phyloP scores from a whole-genome alignment of 164 flowering plant genomes.

The Piper betle region DNA sequence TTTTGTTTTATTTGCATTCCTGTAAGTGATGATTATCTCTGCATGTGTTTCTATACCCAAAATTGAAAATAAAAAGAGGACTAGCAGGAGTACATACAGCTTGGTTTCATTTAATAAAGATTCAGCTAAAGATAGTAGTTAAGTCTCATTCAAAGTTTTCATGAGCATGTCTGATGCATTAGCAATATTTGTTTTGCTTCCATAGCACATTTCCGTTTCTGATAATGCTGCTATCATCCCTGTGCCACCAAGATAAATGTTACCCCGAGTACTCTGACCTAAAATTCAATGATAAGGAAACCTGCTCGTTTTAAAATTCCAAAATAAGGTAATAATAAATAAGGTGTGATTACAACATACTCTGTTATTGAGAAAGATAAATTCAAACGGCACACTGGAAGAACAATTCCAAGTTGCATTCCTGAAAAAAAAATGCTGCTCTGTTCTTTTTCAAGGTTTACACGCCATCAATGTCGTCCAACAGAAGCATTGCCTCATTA shows the following conservation, averaged over 20 bases:
- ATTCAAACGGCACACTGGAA: too few relatives aligned
- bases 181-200: constrained; percentile 19
- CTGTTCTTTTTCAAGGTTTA: too few relatives aligned
- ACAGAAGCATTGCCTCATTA: too few relatives aligned
- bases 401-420: too few relatives aligned
- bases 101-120: constrained; percentile 33
- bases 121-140: constrained; percentile 42
- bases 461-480: too few relatives aligned
- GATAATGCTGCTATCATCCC: constrained; percentile 44
- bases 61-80: constrained; percentile 2
- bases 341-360: too few relatives aligned
- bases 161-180: constrained; percentile 62
- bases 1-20: constrained; percentile 66
- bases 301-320: too few relatives aligned
- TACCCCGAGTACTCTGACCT: neutral
- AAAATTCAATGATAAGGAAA: neutral
- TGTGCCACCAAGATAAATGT: constrained; percentile 17
- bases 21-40: constrained; percentile 7
- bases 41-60: neutral
- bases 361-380: too few relatives aligned
- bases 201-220: constrained; percentile 19
- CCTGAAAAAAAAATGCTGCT: too few relatives aligned
- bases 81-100: constrained; percentile 27
- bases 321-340: too few relatives aligned
- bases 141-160: constrained; percentile 47